A percentile compares a stretch with the other conserved stretches of the same genome.
These are phyloP conservation scores for Trichoderma brevicompactum DNA, from an alignment of 2,329 filamentous ascomycete genomes.

Conservation along the genomic window DNA sequence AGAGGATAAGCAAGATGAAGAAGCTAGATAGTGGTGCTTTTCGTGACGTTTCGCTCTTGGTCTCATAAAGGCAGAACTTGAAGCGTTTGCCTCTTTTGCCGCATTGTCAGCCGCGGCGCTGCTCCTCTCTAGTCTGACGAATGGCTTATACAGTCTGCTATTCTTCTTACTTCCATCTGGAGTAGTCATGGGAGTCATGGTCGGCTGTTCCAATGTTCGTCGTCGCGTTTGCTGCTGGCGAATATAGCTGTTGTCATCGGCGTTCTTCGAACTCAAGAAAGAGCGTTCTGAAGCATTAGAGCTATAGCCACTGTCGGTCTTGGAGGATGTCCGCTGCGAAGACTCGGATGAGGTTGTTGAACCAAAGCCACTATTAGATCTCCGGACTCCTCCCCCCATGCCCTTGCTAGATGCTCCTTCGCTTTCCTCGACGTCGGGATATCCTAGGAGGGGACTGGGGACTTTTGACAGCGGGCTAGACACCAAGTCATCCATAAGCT, in stretches of 20 bases:
- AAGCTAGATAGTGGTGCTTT: conserved; percentile 38
- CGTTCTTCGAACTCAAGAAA: conserved; percentile 40
- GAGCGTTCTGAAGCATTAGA: conserved; percentile 63
- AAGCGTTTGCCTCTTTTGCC: neutral
- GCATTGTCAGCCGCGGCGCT: neutral
- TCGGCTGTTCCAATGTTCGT: neutral
- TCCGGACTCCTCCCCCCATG: neutral
- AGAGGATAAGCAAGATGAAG: conserved; percentile 43
- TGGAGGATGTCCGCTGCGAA: conserved; percentile 33
- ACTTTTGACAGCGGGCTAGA: conserved; percentile 13
- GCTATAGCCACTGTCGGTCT: conserved; percentile 60
- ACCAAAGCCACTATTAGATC: conserved; percentile 22
- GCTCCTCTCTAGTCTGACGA: conserved; percentile 17
- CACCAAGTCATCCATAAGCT: conserved; percentile 4
- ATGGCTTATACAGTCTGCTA: conserved; percentile 22
- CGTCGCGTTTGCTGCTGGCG: neutral
- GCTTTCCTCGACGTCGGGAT: neutral
- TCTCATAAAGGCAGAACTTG: neutral
- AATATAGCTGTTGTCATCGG: neutral
- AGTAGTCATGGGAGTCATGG: neutral
- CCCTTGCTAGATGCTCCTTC: neutral
- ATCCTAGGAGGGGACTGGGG: conserved; percentile 2
- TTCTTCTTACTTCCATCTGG: conserved; percentile 1
- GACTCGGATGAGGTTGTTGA: conserved; percentile 18
- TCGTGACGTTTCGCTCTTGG: conserved; percentile 1